These are phyloP conservation scores for Kuraishia cidri DNA, from an alignment of 805 yeast species.

Conservation along the genomic window DNA sequence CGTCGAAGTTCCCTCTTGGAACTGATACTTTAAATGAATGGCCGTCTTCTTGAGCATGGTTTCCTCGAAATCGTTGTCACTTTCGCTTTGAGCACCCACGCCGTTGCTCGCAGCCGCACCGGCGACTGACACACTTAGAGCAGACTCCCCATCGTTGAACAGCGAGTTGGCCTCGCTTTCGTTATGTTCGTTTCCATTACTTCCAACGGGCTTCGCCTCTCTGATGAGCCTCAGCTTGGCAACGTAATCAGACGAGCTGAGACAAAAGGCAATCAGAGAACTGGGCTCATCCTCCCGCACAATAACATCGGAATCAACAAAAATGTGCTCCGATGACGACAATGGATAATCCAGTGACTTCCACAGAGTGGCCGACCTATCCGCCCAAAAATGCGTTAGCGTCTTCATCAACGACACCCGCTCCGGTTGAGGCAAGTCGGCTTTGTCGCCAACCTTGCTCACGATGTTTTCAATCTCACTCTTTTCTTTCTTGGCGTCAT, in stretches of 20 bases:
- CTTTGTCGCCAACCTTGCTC: constrained; percentile 6
- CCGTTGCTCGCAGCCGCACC: not conserved
- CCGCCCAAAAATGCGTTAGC: constrained; percentile 93
- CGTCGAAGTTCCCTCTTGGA: constrained; percentile 74
- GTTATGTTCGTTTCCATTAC: not conserved
- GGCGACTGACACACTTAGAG: not conserved
- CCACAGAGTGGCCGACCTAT: constrained; percentile 92
- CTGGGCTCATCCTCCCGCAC: constrained; percentile 96
- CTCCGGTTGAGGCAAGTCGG: constrained; percentile 38
- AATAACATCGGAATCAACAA: constrained; percentile 88
- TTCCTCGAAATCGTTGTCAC: constrained; percentile 45
- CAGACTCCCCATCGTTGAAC: not conserved
- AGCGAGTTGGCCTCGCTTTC: not conserved
- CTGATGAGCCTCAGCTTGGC: constrained; percentile 13
- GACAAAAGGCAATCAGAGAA: constrained; percentile 86
- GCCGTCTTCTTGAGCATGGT: constrained; percentile 77
- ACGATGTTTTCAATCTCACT: constrained; percentile 4
- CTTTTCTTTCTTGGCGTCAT: constrained; percentile 1
- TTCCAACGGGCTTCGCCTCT: constrained; percentile 2
- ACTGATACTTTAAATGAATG: constrained; percentile 86
- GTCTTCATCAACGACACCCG: constrained; percentile 73
- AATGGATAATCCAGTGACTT: constrained; percentile 84
- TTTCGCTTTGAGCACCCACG: constrained; percentile 17
- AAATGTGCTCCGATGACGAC: constrained; percentile 74
- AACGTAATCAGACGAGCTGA: constrained; percentile 76